Percentiles rank a stretch among this genome's conserved stretches.
Conservation (phyloP, 495 filamentous ascomycete species). For the Trichodelitschia bisporula region DNA sequence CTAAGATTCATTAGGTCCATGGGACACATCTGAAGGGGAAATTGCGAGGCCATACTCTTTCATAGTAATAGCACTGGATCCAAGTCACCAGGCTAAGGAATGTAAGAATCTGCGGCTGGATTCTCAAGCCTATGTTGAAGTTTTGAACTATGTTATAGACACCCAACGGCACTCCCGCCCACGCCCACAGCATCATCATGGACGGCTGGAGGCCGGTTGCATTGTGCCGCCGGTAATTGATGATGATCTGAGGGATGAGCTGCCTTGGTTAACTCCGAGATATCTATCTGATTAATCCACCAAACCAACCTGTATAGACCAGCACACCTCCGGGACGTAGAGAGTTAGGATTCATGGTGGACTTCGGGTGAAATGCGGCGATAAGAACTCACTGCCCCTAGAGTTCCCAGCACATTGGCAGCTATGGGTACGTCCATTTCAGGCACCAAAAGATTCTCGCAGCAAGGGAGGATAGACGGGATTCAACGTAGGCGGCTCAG, state of each 20-base stretch:
- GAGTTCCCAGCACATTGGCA: constrained; percentile 30
- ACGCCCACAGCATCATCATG: constrained; percentile 46
- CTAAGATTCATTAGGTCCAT: constrained; percentile 11
- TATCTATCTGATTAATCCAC: constrained; percentile 1
- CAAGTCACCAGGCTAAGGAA: constrained; percentile 35
- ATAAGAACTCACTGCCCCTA: constrained; percentile 23
- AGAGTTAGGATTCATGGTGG: constrained; percentile 6
- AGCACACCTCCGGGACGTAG: constrained; percentile 17
- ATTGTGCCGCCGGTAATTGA: constrained; percentile 35
- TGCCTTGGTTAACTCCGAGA: constrained; percentile 8
- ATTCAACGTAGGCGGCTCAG: too few species aligned
- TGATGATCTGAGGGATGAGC: constrained; percentile 38
- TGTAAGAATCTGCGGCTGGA: constrained; percentile 38
- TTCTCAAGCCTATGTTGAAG: constrained; percentile 32
- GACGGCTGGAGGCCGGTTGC: constrained; percentile 31
- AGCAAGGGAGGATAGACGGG: too few species aligned
- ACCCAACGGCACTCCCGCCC: constrained; percentile 35
- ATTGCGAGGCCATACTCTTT: constrained; percentile 15
- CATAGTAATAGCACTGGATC: constrained; percentile 40
- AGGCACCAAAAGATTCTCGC: too few species aligned
- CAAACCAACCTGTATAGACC: constrained; percentile 24
- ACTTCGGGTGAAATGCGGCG: constrained; percentile 2
- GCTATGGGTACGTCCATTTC: constrained; percentile 26
- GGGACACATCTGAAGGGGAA: constrained; percentile 1
- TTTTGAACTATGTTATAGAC: constrained; percentile 37